A percentile compares a stretch with the other conserved stretches of the same genome.
Evolutionary conservation across 768 basidiomycete species (phyloP).

Genomic region (Tylopilus intermedius): DNA sequence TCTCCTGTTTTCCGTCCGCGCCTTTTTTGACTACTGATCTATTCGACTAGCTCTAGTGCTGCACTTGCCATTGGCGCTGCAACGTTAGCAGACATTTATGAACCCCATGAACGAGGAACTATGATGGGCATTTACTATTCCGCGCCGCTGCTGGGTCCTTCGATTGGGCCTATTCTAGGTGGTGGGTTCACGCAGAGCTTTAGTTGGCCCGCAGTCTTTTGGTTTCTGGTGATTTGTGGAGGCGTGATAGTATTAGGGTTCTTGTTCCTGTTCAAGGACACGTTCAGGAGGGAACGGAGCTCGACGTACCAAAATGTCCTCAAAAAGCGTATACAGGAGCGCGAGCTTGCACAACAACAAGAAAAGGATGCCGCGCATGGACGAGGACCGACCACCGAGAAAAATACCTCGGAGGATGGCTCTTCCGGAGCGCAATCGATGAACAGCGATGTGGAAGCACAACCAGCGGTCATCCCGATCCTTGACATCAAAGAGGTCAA

Average conservation of each 20-base stretch:
- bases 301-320: conserved; percentile 69
- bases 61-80: conserved; percentile 67
- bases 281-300: conserved; percentile 80
- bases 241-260: conserved; percentile 53
- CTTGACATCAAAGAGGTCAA: conserved; percentile 37
- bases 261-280: conserved; percentile 73
- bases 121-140: conserved; percentile 82
- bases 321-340: conserved; percentile 36
- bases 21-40: not conserved
- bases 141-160: conserved; percentile 71
- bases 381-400: conserved; percentile 9
- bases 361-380: conserved; percentile 12
- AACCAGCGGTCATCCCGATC: conserved; percentile 7
- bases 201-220: conserved; percentile 81
- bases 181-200: conserved; percentile 63
- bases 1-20: not conserved
- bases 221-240: conserved; percentile 69
- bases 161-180: conserved; percentile 65
- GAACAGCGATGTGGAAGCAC: conserved; percentile 24
- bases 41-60: conserved; percentile 48
- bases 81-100: conserved; percentile 76
- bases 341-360: not conserved
- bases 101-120: conserved; percentile 66
- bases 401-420: not conserved
- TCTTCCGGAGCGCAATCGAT: not conserved